Conservation (phyloP, 768 basidiomycete genomes). For the Fibroporia radiculosa region DNA sequence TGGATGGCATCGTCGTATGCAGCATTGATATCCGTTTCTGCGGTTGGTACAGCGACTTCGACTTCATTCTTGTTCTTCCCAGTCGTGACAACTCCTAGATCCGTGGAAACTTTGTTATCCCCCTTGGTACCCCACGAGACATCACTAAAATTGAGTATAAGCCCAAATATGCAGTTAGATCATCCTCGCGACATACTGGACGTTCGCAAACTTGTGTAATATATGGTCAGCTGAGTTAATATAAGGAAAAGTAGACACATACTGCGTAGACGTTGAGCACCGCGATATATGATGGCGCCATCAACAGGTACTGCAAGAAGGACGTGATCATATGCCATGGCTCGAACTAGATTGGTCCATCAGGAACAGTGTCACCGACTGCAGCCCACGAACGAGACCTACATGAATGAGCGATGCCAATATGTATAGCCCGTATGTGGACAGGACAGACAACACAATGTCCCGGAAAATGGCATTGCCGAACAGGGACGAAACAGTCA, state of each 20-base stretch:
- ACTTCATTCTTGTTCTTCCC: slow-evolving; percentile 72
- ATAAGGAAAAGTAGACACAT: slow-evolving; percentile 20
- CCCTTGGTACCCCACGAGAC: slow-evolving; percentile 97
- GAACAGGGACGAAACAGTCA: slow-evolving; percentile 58
- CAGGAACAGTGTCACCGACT: too few relatives aligned
- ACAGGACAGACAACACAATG: slow-evolving; percentile 77
- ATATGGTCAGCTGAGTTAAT: slow-evolving; percentile 4
- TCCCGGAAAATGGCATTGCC: slow-evolving; percentile 77
- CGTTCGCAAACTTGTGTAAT: slow-evolving; percentile 73
- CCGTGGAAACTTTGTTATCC: slow-evolving; percentile 77
- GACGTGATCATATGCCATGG: slow-evolving; percentile 99
- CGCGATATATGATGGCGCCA: slow-evolving; percentile 91
- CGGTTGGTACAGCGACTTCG: slow-evolving; percentile 78
- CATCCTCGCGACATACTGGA: slow-evolving; percentile 39
- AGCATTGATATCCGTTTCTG: slow-evolving; percentile 82
- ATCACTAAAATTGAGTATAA: slow-evolving; percentile 36
- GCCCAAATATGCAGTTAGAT: background rate
- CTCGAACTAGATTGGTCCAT: slow-evolving; percentile 69
- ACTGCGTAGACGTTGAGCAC: slow-evolving; percentile 89
- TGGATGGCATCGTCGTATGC: slow-evolving; percentile 89
- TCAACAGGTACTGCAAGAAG: slow-evolving; percentile 85
- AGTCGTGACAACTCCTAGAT: slow-evolving; percentile 75
- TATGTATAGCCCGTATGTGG: slow-evolving; percentile 87
- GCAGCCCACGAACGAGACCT: slow-evolving; percentile 29
- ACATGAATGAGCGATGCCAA: slow-evolving; percentile 80